A percentile compares a stretch with the other conserved stretches of the same genome.
Conservation (phyloP, 192 early-diverging fungal species). For the Linnemannia schmuckeri region DNA sequence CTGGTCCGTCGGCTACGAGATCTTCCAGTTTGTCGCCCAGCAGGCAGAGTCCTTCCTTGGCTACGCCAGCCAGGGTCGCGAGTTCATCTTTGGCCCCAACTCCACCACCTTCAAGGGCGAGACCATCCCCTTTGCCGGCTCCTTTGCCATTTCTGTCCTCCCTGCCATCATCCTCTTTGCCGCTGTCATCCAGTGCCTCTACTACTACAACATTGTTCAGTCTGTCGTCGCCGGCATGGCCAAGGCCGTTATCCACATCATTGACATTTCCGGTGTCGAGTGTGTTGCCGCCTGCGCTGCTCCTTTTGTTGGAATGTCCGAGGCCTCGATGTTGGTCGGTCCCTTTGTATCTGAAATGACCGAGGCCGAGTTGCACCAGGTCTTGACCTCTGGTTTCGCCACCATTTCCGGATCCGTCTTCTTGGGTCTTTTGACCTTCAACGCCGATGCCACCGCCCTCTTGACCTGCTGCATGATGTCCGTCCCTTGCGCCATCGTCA, state of each 20-base stretch:
- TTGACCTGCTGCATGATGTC: slow-evolving; percentile 94
- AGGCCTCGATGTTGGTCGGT: slow-evolving; percentile 83
- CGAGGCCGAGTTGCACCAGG: slow-evolving; percentile 85
- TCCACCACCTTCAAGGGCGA: slow-evolving; percentile 44
- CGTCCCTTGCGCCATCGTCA: slow-evolving; percentile 83
- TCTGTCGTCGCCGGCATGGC: slow-evolving; percentile 82
- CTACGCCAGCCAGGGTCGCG: slow-evolving; percentile 74
- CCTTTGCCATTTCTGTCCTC: slow-evolving; percentile 80
- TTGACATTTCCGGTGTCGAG: slow-evolving; percentile 87
- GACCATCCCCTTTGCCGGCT: slow-evolving; percentile 5
- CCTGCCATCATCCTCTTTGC: slow-evolving; percentile 93
- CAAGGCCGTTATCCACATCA: slow-evolving; percentile 70
- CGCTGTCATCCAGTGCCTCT: slow-evolving; percentile 83
- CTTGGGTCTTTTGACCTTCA: slow-evolving; percentile 78
- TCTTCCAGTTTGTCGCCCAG: slow-evolving; percentile 80
- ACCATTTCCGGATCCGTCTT: slow-evolving; percentile 91
- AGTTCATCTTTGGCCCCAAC: slow-evolving; percentile 76
- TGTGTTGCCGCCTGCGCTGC: slow-evolving; percentile 88
- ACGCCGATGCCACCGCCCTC: slow-evolving; percentile 74
- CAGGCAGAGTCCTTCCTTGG: slow-evolving; percentile 69
- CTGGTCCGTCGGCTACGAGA: slow-evolving; percentile 74
- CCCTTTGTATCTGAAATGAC: slow-evolving; percentile 90
- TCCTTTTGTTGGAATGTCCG: slow-evolving; percentile 87
- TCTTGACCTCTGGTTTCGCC: slow-evolving; percentile 92
- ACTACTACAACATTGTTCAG: slow-evolving; percentile 89